Evolutionary conservation across 75 land plant genomes (phyloP), one percentile per base, ranked within the genome.

Genomic region (Isoetes taiwanensis): DNA sequence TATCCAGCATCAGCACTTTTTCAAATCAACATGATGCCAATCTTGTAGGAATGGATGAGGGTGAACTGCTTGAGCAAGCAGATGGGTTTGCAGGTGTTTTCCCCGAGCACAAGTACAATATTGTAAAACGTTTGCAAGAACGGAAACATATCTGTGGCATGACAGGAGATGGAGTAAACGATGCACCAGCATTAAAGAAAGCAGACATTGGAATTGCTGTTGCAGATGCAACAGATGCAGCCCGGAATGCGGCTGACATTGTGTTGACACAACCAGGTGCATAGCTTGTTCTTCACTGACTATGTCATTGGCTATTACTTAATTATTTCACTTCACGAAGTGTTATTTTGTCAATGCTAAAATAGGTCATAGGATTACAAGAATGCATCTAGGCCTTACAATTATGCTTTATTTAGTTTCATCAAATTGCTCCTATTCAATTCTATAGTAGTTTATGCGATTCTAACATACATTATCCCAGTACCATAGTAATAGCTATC

Each of bases 31-130:
- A 8, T 32, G 66, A 34, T 17, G 32, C 2, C 19, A 17, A 8
- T 32, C n/a, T n/a, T 46, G 43, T 53, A 27, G 70, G 64, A 19
- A 59, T 67, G 62, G 72, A 63, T 20, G 65, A 63, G 29, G 60
- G 52, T 5, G 72, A 70, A n/a, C 34, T 70, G 34, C 27, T 63
- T 30, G 72, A 70, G 29, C 72, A 70, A 28, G 72, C 72, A 24
- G 72, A 70, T 63, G 72, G 72, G 27, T 70, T 70, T 70, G 72
- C 72, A 25, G 50, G 72, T 2, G 72, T 69, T 20, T 43, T 64
- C 32, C 72, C 72, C 20, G 72, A 69, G 24, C 72, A 69, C 67
- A 69, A 69, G 67, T 63, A 55, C 42, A 48, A 54, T 2, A 69
- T 69, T 10, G 72, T 69, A 5, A 62, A 63, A 27, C 54, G 30